Percentiles rank a stretch among this genome's conserved stretches.
These are phyloP conservation scores for Forsythia viridissima DNA, from an alignment of 257 asterid species.

Conservation along the genomic window DNA sequence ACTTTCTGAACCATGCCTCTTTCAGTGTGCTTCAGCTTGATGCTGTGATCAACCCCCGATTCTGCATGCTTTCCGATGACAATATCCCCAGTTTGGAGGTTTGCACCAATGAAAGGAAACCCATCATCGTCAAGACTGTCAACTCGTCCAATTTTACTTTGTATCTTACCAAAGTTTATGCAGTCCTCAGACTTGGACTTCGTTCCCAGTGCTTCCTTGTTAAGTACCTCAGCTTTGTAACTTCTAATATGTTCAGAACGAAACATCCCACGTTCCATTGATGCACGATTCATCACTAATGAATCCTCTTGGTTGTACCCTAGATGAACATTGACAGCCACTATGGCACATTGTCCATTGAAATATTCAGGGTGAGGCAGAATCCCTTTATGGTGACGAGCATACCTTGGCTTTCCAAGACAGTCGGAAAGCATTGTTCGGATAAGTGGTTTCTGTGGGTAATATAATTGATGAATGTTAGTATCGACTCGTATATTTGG, in stretches of 20 bases:
- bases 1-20: slow-evolving; percentile 96
- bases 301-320: slow-evolving; percentile 99
- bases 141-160: slow-evolving; percentile 80
- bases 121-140: slow-evolving; percentile 97
- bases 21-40: slow-evolving; percentile 92
- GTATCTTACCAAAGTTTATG: slow-evolving; percentile 74
- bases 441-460: slow-evolving; percentile 89
- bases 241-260: slow-evolving; percentile 84
- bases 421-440: slow-evolving; percentile 75
- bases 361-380: slow-evolving; percentile 78
- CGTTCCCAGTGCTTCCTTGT: slow-evolving; percentile 46
- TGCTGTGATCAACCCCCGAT: slow-evolving; percentile 79
- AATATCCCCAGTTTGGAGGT: slow-evolving; percentile 83
- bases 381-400: slow-evolving; percentile 57
- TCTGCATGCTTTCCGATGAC: slow-evolving; percentile 83
- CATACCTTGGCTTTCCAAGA: slow-evolving; percentile 64
- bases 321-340: slow-evolving; percentile 89
- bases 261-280: slow-evolving; percentile 95
- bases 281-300: slow-evolving; percentile 87
- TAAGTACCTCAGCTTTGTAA: slow-evolving; percentile 78
- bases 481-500: slow-evolving; percentile 74
- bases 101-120: slow-evolving; percentile 84
- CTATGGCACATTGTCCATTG: slow-evolving; percentile 93
- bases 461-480: slow-evolving; percentile 71
- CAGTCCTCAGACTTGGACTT: slow-evolving; percentile 56